Percentiles rank a stretch among this genome's conserved stretches.
These are phyloP conservation scores for Coprinopsis cinerea DNA, from an alignment of 768 basidiomycete genomes.

Conservation along the genomic window DNA sequence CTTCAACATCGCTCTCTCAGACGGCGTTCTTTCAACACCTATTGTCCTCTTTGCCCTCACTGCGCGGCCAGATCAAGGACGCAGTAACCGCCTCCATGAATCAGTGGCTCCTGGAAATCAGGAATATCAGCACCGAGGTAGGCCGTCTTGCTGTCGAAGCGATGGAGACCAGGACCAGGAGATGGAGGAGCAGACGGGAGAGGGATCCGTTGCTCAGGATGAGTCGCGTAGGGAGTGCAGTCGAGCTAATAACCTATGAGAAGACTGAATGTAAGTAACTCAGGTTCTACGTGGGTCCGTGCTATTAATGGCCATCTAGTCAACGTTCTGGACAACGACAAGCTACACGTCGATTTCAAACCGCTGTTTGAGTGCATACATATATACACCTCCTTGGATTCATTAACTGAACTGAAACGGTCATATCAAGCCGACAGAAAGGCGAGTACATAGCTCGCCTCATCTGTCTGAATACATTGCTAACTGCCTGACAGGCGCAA, in stretches of 20 bases:
- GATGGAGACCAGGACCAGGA: conserved; percentile 77
- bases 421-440: conserved; percentile 98
- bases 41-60: conserved; percentile 84
- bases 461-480: not conserved
- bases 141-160: conserved; percentile 84
- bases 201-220: conserved; percentile 73
- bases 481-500: conserved; percentile 65
- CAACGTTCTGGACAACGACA: conserved; percentile 88
- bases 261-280: conserved; percentile 83
- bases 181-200: conserved; percentile 81
- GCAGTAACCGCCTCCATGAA: conserved; percentile 94
- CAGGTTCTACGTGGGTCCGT: not conserved
- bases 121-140: conserved; percentile 81
- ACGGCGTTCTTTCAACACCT: conserved; percentile 92
- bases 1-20: conserved; percentile 81
- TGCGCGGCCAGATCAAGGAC: conserved; percentile 84
- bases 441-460: conserved; percentile 31
- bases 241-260: conserved; percentile 89
- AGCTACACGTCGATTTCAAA: conserved; percentile 85
- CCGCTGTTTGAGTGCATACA: conserved; percentile 96
- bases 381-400: conserved; percentile 88
- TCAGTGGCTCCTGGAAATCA: conserved; percentile 93
- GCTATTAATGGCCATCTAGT: conserved; percentile 39
- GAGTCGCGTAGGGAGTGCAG: conserved; percentile 83
- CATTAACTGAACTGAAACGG: conserved; percentile 81